Conservation (phyloP, 768 basidiomycete genomes). For the Xerocomellus amylosporus region DNA sequence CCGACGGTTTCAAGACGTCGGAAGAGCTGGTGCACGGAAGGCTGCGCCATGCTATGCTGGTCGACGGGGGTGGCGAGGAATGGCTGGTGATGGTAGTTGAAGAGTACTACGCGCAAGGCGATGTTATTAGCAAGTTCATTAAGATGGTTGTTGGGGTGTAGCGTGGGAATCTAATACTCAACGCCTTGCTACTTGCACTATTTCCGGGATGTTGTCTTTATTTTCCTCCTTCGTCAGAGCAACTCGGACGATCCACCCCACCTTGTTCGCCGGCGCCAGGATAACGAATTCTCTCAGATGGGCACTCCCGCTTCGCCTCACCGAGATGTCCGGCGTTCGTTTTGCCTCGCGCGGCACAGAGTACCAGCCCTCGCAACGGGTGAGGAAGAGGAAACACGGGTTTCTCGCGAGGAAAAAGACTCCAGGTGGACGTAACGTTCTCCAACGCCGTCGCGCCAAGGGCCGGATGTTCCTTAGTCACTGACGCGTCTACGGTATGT, state of each 20-base stretch:
- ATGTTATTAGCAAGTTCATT: neutral
- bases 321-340: constrained; percentile 37
- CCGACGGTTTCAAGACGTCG: constrained; percentile 89
- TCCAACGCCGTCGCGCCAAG: constrained; percentile 67
- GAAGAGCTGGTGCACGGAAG: constrained; percentile 75
- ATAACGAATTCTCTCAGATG: constrained; percentile 20
- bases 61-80: neutral
- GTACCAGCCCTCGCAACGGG: constrained; percentile 95
- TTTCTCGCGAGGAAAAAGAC: constrained; percentile 77
- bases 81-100: neutral
- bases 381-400: constrained; percentile 89
- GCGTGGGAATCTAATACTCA: constrained; percentile 20
- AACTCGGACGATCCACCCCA: constrained; percentile 21
- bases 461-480: constrained; percentile 81
- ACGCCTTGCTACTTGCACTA: neutral
- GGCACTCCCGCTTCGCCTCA: constrained; percentile 19
- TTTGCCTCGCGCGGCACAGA: constrained; percentile 76
- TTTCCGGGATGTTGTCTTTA: constrained; percentile 14
- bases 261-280: constrained; percentile 10
- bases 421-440: constrained; percentile 66
- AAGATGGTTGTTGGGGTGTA: neutral
- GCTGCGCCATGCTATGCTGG: constrained; percentile 39
- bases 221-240: constrained; percentile 25
- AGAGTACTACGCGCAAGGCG: neutral
- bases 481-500: constrained; percentile 37